These are phyloP conservation scores for Tilletia indica DNA, from an alignment of 1,284 basidiomycete species.

Conservation along the genomic window DNA sequence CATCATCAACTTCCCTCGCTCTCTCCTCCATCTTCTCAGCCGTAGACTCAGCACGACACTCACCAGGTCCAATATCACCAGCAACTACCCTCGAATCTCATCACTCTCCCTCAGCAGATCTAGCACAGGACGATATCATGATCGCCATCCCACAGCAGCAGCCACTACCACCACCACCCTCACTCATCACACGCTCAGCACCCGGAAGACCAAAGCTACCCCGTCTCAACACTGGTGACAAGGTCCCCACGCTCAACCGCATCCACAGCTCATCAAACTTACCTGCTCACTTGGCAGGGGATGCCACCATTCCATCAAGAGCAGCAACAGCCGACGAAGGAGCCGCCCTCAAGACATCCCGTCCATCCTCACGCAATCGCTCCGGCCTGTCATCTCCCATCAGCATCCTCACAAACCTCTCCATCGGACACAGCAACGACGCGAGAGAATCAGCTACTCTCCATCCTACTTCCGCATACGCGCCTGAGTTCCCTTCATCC, in stretches of 20 bases:
- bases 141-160: background rate
- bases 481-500: too few relatives aligned
- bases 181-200: background rate
- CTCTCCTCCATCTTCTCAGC: too few relatives aligned
- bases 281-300: background rate
- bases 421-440: background rate
- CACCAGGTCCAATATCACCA: background rate
- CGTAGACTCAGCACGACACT: background rate
- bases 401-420: background rate
- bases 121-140: background rate
- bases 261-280: background rate
- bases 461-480: too few relatives aligned
- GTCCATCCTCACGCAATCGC: conserved; percentile 5
- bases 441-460: too few relatives aligned
- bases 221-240: conserved; percentile 2
- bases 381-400: background rate
- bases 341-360: background rate
- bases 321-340: background rate
- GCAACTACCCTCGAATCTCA: background rate
- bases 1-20: too few relatives aligned
- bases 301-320: too few relatives aligned
- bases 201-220: background rate
- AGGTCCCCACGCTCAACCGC: background rate
- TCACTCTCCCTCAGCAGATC: background rate
- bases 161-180: background rate